Conservation (phyloP, 805 yeast genomes). For the Pichia californica region DNA sequence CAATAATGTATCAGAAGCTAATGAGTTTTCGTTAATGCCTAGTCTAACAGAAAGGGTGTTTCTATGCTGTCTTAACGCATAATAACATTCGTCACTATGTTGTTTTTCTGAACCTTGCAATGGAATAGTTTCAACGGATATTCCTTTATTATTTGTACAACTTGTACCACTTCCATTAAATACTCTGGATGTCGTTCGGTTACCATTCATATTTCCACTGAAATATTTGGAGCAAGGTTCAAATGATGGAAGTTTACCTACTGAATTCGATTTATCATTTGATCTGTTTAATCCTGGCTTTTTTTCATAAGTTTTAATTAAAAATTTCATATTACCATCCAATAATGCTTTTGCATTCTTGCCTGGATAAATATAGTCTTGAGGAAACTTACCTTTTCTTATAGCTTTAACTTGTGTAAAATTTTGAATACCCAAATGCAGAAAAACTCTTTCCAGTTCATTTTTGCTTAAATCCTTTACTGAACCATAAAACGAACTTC, state of each 20-base stretch:
- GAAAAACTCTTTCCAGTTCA: constrained; percentile 77
- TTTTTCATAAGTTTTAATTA: constrained; percentile 38
- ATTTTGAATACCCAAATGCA: constrained; percentile 61
- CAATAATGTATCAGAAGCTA: constrained; percentile 36
- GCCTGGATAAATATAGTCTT: constrained; percentile 67
- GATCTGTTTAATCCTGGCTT: background rate
- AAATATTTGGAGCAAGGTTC: constrained; percentile 11
- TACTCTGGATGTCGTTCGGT: constrained; percentile 2
- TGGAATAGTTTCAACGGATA: constrained; percentile 10
- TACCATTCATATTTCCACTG: background rate
- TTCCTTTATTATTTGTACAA: constrained; percentile 12
- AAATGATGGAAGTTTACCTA: constrained; percentile 8
- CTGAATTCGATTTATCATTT: background rate
- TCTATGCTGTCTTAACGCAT: constrained; percentile 35
- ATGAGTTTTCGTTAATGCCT: constrained; percentile 29
- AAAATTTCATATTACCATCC: constrained; percentile 33
- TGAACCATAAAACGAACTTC: constrained; percentile 56
- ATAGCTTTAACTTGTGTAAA: constrained; percentile 66
- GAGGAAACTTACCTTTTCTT: constrained; percentile 61
- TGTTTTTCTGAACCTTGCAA: constrained; percentile 19
- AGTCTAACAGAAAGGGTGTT: constrained; percentile 36
- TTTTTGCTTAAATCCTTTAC: constrained; percentile 61
- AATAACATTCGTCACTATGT: constrained; percentile 27
- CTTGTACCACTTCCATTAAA: constrained; percentile 5
- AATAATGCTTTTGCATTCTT: constrained; percentile 45